Conservation (phyloP, 148 eudicot species). For the Vaccinium vitisidaea region DNA sequence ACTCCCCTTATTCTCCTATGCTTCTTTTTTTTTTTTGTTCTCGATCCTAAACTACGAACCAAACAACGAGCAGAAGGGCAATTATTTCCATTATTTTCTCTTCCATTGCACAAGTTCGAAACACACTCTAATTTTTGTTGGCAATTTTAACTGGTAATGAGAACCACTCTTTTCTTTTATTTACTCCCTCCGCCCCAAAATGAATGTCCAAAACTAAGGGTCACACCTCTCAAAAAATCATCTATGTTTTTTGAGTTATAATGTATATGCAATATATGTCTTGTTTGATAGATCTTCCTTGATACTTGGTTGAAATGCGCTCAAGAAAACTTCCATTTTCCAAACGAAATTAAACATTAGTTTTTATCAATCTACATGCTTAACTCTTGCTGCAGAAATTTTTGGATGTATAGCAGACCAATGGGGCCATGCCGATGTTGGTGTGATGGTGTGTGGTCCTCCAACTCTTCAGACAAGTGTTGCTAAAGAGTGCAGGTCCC, state of each 20-base stretch:
- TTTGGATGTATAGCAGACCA: slow-evolving; percentile 46
- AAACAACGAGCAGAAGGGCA: background rate
- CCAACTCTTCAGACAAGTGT: slow-evolving; percentile 61
- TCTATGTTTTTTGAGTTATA: too few relatives aligned
- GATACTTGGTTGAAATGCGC: background rate
- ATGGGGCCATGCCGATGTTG: slow-evolving; percentile 74
- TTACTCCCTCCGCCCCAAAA: background rate
- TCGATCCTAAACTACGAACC: background rate
- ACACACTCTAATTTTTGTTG: background rate
- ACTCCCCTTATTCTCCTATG: background rate
- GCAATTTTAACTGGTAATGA: background rate
- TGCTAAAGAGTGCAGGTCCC: slow-evolving; percentile 74
- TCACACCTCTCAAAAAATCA: too few relatives aligned
- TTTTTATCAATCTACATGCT: background rate
- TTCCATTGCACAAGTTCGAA: background rate
- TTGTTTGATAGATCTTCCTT: background rate
- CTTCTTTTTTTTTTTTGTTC: background rate
- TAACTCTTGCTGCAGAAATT: slow-evolving; percentile 50
- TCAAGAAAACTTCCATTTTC: background rate
- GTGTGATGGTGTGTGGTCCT: slow-evolving; percentile 92
- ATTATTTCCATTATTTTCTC: background rate
- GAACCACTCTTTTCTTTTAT: background rate
- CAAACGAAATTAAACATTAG: background rate
- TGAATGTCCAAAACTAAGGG: too few relatives aligned
- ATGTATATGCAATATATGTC: too few relatives aligned